Evolutionary conservation across 495 filamentous ascomycete genomes (phyloP).

Genomic region (Amorphotheca resinae): DNA sequence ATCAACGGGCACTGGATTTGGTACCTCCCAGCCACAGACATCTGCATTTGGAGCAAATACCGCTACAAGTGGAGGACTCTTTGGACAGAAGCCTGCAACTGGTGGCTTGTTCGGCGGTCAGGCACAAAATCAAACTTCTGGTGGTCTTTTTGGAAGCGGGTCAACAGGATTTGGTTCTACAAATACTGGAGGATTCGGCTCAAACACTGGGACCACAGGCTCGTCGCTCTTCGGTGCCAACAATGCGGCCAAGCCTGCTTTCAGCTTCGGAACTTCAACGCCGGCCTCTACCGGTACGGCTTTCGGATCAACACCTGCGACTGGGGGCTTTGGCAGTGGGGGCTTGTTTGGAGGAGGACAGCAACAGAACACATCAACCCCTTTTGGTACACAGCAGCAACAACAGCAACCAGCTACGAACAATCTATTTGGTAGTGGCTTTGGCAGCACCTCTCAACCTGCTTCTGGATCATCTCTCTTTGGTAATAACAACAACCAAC

Average conservation of each 20-base stretch:
- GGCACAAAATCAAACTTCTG: slow-evolving; percentile 17
- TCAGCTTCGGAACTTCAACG: slow-evolving; percentile 27
- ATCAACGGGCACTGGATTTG: slow-evolving; percentile 38
- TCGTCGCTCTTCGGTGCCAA: slow-evolving; percentile 22
- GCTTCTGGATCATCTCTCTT: slow-evolving; percentile 28
- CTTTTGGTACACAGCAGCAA: slow-evolving; percentile 15
- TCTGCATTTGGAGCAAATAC: slow-evolving; percentile 31
- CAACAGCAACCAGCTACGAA: slow-evolving; percentile 22
- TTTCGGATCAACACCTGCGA: slow-evolving; percentile 27
- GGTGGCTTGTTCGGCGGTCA: slow-evolving; percentile 20
- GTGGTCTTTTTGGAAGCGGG: slow-evolving; percentile 24
- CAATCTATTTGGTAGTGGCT: slow-evolving; percentile 20
- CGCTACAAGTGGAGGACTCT: slow-evolving; percentile 38
- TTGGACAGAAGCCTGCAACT: slow-evolving; percentile 35
- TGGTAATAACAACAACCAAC: slow-evolving; percentile 31
- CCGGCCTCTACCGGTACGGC: slow-evolving; percentile 26
- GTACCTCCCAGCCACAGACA: slow-evolving; percentile 33
- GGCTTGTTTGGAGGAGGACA: slow-evolving; percentile 29
- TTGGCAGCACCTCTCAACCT: slow-evolving; percentile 21
- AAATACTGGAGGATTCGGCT: slow-evolving; percentile 20
- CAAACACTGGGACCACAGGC: slow-evolving; percentile 17
- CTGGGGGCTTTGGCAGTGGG: slow-evolving; percentile 21
- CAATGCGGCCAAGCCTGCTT: slow-evolving; percentile 17
- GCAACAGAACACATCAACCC: slow-evolving; percentile 19
- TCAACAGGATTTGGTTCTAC: slow-evolving; percentile 15